These are phyloP conservation scores for Priceomyces castillae DNA, from an alignment of 805 yeast genomes.

Conservation along the genomic window DNA sequence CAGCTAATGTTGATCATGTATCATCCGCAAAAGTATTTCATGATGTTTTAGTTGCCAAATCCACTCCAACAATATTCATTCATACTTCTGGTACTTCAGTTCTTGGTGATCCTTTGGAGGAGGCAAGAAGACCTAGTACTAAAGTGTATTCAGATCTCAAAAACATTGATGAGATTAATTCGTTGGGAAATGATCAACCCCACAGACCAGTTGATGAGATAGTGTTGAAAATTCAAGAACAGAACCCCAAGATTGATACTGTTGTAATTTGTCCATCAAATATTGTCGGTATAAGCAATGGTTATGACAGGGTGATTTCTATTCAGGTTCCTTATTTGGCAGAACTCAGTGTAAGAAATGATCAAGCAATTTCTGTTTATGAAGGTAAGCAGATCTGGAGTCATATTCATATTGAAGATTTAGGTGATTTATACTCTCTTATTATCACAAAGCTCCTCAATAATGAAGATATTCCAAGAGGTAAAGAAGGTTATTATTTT, in stretches of 20 bases:
- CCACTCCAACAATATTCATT: conserved; percentile 22
- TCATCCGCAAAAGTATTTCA: conserved; percentile 19
- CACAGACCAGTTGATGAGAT: conserved; percentile 32
- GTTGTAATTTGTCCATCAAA: conserved; percentile 33
- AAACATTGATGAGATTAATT: conserved; percentile 24
- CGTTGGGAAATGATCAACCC: conserved; percentile 24
- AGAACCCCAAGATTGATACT: conserved; percentile 28
- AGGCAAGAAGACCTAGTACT: conserved; percentile 13
- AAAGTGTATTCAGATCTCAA: conserved; percentile 22
- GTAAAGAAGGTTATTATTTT: conserved; percentile 35
- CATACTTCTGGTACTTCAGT: conserved; percentile 39
- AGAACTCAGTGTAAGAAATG: conserved; percentile 13
- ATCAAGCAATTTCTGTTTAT: conserved; percentile 24
- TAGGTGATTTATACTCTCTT: conserved; percentile 27
- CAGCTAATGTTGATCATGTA: conserved; percentile 30
- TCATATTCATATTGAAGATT: conserved; percentile 32
- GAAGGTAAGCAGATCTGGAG: conserved; percentile 34
- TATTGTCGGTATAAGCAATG: conserved; percentile 31
- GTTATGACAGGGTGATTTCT: conserved; percentile 26
- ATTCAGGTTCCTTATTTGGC: conserved; percentile 29
- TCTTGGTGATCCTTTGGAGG: conserved; percentile 18
- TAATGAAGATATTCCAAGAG: conserved; percentile 22
- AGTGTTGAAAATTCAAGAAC: conserved; percentile 24
- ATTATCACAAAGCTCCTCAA: conserved; percentile 20
- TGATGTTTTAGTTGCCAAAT: conserved; percentile 18